Base-by-base conservation (phyloP, 2,329 filamentous ascomycete genomes). In the Ophiosphaerella herpotricha region DNA sequence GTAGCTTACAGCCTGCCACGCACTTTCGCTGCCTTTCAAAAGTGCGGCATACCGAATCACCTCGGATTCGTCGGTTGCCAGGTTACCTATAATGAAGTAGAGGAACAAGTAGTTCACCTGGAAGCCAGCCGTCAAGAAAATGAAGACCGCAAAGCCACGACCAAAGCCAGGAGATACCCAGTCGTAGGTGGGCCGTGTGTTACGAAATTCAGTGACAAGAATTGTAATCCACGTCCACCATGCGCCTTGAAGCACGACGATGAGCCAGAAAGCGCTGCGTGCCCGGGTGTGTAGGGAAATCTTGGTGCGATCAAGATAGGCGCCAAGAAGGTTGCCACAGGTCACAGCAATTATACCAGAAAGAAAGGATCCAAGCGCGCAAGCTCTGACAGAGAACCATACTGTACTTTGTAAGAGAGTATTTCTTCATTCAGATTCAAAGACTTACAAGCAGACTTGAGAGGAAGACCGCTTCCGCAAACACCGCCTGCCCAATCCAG, bases 181-280 rank as follows among this genome's bases (percentile, higher is more conserved):
- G 67, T 91, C 88, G 58, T 83, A 87, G 0, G 78, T 81, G 0
- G 87, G 86, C 14, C 77, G 73, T 0, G 80, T 82, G 9, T 74
- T 69, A 13, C 77, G 77, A 67, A 84, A 90, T 26, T 82, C 75
- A 0, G 85, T 85, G 0, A 85, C 85, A 2, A 88, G 70, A 2
- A 90, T 72, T 0, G 86, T 88, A 0, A 81, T 82, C 87, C 88
- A 91, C 3, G 84, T 76, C 87, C 88, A 91, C 82, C 85, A 89
- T 0, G 77, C 85, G 0, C 87, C 87, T 60, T 89, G 86, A 0
- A 87, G 60, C 0, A 78, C 73, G 13, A 80, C 75, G 37, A 86
- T 79, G 3, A 75, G 48, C 52, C 73, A 75, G 59, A 88, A 89
- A 0, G 82, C 76, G 3, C 68, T 75, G 3, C 86, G 76, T 2